A percentile compares a stretch with the other conserved stretches of the same genome.
phyloP scores from a whole-genome alignment of 495 filamentous ascomycete species.

The Penicillium pancosmium region DNA sequence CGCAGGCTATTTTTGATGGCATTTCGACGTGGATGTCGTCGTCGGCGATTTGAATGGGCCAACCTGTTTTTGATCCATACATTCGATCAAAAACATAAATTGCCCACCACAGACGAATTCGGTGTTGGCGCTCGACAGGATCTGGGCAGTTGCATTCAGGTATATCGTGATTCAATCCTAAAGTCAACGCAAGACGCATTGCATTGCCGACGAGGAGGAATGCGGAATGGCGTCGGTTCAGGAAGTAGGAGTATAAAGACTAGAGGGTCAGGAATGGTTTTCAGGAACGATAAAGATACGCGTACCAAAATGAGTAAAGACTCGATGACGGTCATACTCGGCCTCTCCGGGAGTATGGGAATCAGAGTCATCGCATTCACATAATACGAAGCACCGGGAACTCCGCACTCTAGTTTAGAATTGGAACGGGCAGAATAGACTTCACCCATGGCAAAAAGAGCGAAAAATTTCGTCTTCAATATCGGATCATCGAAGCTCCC shows the following conservation, averaged over 20 bases:
- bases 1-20: slow-evolving; percentile 22
- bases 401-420: slow-evolving; percentile 15
- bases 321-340: slow-evolving; percentile 31
- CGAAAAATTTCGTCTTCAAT: slow-evolving; percentile 33
- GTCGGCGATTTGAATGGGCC: slow-evolving; percentile 33
- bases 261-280: slow-evolving; percentile 11
- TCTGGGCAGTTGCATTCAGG: slow-evolving; percentile 32
- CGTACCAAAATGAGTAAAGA: slow-evolving; percentile 30
- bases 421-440: slow-evolving; percentile 30
- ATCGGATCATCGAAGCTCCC: slow-evolving; percentile 24
- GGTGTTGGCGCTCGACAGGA: slow-evolving; percentile 31
- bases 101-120: slow-evolving; percentile 36
- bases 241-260: slow-evolving; percentile 36
- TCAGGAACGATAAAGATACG: neutral
- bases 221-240: slow-evolving; percentile 37
- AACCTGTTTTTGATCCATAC: slow-evolving; percentile 35
- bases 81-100: slow-evolving; percentile 40
- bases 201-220: slow-evolving; percentile 34
- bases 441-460: slow-evolving; percentile 36
- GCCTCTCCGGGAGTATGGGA: slow-evolving; percentile 33
- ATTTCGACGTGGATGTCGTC: slow-evolving; percentile 38
- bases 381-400: slow-evolving; percentile 36
- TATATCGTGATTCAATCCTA: slow-evolving; percentile 39
- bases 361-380: slow-evolving; percentile 35
- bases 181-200: slow-evolving; percentile 30